These are phyloP conservation scores for Colletotrichum horii DNA, from an alignment of 2,329 filamentous ascomycete species.

Conservation along the genomic window DNA sequence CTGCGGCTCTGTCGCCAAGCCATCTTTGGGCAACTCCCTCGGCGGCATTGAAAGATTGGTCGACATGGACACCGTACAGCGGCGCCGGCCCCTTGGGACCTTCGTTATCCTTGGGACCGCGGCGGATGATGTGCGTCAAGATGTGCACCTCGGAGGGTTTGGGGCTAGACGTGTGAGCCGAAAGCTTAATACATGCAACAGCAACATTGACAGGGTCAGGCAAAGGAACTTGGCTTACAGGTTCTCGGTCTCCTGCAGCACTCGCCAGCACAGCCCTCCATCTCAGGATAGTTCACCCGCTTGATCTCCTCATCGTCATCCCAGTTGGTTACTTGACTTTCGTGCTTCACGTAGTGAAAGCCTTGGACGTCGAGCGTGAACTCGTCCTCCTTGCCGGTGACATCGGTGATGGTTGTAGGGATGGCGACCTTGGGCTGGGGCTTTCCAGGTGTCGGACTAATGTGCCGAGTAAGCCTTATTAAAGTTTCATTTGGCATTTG, in stretches of 20 bases:
- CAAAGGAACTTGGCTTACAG: background rate
- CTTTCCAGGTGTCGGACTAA: slow-evolving; percentile 10
- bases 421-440: slow-evolving; percentile 59
- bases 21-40: slow-evolving; percentile 15
- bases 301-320: slow-evolving; percentile 57
- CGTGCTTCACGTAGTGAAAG: slow-evolving; percentile 61
- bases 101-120: slow-evolving; percentile 5
- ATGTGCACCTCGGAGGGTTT: slow-evolving; percentile 15
- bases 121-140: slow-evolving; percentile 17
- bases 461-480: background rate
- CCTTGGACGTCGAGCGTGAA: slow-evolving; percentile 59
- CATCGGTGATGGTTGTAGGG: slow-evolving; percentile 59
- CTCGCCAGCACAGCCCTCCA: slow-evolving; percentile 20
- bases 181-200: background rate
- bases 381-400: slow-evolving; percentile 69
- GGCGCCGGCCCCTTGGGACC: slow-evolving; percentile 11
- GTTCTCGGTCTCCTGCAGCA: slow-evolving; percentile 8
- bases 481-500: background rate
- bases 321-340: slow-evolving; percentile 56
- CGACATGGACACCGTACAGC: slow-evolving; percentile 52
- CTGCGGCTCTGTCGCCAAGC: slow-evolving; percentile 6
- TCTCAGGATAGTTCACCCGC: slow-evolving; percentile 41
- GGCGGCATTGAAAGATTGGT: slow-evolving; percentile 57
- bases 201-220: background rate
- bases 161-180: background rate